phyloP scores from a whole-genome alignment of 2,329 filamentous ascomycete species.

The Aureobasidium sp. region DNA sequence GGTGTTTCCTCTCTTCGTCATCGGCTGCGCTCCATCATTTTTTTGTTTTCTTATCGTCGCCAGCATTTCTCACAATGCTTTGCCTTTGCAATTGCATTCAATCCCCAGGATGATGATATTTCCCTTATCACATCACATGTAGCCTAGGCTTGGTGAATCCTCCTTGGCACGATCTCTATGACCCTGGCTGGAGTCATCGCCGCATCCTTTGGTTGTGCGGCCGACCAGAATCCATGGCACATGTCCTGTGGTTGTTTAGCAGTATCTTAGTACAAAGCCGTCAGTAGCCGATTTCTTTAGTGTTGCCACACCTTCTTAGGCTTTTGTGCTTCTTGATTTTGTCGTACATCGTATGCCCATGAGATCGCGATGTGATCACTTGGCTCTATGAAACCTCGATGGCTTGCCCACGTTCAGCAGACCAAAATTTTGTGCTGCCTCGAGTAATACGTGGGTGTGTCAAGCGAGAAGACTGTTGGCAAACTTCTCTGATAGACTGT shows the following conservation, averaged over 20 bases:
- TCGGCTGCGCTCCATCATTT: background rate
- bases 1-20: background rate
- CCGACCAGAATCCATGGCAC: background rate
- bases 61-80: background rate
- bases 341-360: background rate
- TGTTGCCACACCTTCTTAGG: background rate
- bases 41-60: background rate
- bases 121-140: too few relatives aligned
- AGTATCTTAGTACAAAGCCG: background rate
- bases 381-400: background rate
- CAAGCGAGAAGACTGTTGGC: background rate
- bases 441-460: background rate
- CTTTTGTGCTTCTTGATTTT: background rate
- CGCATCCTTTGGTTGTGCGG: background rate
- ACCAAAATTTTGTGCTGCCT: background rate
- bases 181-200: background rate
- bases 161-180: background rate
- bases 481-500: background rate
- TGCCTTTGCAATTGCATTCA: background rate
- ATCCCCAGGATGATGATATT: background rate
- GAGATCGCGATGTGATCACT: background rate
- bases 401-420: background rate
- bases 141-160: background rate
- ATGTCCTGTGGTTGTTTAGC: background rate
- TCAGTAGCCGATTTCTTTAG: background rate